Evolutionary conservation across 169 alveolate genomes (phyloP).

Genomic region (Cystoisospora suis): DNA sequence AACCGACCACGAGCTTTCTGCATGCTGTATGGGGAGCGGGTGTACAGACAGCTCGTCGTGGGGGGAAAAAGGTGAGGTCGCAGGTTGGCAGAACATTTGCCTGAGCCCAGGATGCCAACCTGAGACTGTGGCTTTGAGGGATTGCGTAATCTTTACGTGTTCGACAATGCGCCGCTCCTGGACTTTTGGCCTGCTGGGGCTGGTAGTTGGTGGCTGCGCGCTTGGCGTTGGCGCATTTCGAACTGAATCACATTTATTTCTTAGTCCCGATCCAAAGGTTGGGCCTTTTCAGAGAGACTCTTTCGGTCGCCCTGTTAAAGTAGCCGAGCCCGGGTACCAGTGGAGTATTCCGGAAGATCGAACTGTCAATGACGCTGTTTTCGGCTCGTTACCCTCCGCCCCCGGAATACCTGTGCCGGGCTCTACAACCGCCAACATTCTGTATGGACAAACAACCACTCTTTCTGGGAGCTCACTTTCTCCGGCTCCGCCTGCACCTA

Average conservation of each 20-base stretch:
- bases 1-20: too few relatives aligned
- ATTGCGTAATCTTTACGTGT: too few relatives aligned
- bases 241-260: background rate
- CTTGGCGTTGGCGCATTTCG: background rate
- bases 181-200: background rate
- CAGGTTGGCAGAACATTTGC: too few relatives aligned
- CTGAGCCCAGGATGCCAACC: too few relatives aligned
- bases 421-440: background rate
- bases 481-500: background rate
- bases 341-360: constrained; percentile 1
- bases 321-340: constrained; percentile 6
- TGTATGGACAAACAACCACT: constrained; percentile 1
- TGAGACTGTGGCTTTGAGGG: too few relatives aligned
- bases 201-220: background rate
- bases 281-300: background rate
- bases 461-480: background rate
- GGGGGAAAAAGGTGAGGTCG: too few relatives aligned
- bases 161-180: background rate
- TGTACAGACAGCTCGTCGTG: too few relatives aligned
- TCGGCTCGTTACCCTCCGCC: background rate
- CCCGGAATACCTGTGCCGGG: background rate
- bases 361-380: background rate
- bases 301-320: constrained; percentile 1
- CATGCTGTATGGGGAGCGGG: too few relatives aligned
- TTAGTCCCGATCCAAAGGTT: background rate